phyloP scores from a whole-genome alignment of 2,329 filamentous ascomycete genomes.

The Fusarium sp. region DNA sequence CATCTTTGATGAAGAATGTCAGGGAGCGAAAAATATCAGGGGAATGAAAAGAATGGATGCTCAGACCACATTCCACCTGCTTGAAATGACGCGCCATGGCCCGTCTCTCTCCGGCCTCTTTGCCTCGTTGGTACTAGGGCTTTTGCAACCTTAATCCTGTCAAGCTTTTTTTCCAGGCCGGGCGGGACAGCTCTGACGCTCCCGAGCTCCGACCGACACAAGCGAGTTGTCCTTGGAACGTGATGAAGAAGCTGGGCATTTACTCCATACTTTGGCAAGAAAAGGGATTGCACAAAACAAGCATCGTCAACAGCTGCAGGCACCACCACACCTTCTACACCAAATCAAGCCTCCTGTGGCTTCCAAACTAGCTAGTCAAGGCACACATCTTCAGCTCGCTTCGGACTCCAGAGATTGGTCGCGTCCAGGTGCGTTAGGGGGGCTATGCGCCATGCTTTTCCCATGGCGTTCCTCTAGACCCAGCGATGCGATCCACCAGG shows the following conservation, averaged over 20 bases:
- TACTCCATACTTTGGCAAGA: background rate
- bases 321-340: background rate
- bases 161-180: slow-evolving; percentile 1
- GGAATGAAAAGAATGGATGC: background rate
- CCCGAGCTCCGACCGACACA: background rate
- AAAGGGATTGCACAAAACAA: background rate
- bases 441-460: background rate
- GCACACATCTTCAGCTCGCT: background rate
- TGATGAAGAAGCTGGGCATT: background rate
- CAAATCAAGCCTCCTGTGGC: background rate
- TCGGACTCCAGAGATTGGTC: background rate
- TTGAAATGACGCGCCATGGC: background rate
- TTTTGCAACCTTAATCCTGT: slow-evolving; percentile 1
- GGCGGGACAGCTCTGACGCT: background rate
- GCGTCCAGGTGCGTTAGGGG: background rate
- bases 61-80: background rate
- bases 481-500: background rate
- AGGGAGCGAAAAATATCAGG: background rate
- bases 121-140: background rate
- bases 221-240: background rate
- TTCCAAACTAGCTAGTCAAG: background rate
- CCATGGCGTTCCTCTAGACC: slow-evolving; percentile 1
- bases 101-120: background rate
- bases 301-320: background rate
- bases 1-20: background rate